phyloP scores from a whole-genome alignment of 345 rosid species.

The Citrus mangshanensis region DNA sequence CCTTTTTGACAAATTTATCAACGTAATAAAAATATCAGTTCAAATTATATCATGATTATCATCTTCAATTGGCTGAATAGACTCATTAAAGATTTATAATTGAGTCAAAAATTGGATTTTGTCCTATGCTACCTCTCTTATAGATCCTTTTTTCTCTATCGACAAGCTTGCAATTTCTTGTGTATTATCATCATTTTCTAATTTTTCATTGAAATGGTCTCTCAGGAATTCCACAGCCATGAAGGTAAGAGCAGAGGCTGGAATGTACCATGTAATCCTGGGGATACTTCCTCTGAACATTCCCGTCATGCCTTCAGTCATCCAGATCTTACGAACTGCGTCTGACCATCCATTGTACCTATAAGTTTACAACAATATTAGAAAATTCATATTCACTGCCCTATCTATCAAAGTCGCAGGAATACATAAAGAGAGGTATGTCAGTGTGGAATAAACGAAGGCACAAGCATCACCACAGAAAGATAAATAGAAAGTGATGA shows the following conservation, averaged over 20 bases:
- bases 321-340: constrained; percentile 64
- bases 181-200: constrained; percentile 11
- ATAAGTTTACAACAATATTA: constrained; percentile 4
- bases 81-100: background rate
- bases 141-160: constrained; percentile 51
- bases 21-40: background rate
- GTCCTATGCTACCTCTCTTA: constrained; percentile 36
- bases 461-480: background rate
- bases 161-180: constrained; percentile 40
- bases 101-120: background rate
- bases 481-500: background rate
- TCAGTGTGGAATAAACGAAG: no score
- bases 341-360: constrained; percentile 89
- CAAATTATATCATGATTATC: background rate
- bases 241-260: constrained; percentile 94
- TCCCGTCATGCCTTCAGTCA: constrained; percentile 67
- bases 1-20: background rate
- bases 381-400: background rate
- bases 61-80: background rate
- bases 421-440: no score
- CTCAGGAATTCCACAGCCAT: constrained; percentile 96
- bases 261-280: constrained; percentile 87
- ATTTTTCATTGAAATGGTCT: constrained; percentile 55
- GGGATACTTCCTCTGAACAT: constrained; percentile 90
- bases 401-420: background rate